Evolutionary conservation across 1,284 basidiomycete species (phyloP).

Genomic region (Leccinum fuscescens): DNA sequence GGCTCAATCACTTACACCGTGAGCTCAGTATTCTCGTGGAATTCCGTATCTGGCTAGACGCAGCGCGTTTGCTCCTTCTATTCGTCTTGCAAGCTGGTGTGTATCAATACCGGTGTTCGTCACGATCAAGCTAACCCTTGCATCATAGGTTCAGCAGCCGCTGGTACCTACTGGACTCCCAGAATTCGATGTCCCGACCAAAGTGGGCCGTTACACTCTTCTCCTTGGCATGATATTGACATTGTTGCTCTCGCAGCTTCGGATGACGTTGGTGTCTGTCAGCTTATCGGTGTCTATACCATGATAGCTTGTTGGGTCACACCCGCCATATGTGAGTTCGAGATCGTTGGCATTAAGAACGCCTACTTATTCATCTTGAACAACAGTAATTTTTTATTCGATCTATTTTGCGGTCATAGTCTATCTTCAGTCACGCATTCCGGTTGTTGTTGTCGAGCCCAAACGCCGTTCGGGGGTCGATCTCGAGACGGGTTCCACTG

Average conservation of each 20-base stretch:
- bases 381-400: slow-evolving; percentile 41
- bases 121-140: not conserved
- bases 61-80: slow-evolving; percentile 49
- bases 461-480: slow-evolving; percentile 9
- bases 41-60: slow-evolving; percentile 59
- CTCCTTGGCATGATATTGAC: not conserved
- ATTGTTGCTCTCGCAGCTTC: slow-evolving; percentile 29
- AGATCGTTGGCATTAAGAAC: not conserved
- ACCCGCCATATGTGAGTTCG: slow-evolving; percentile 48
- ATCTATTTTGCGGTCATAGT: slow-evolving; percentile 36
- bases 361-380: not conserved
- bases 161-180: slow-evolving; percentile 44
- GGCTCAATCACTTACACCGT: slow-evolving; percentile 1
- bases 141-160: slow-evolving; percentile 44
- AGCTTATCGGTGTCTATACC: slow-evolving; percentile 48
- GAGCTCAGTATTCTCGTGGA: slow-evolving; percentile 46
- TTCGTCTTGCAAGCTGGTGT: slow-evolving; percentile 50
- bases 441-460: slow-evolving; percentile 22
- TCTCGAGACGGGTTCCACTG: slow-evolving; percentile 18
- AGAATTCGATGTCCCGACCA: slow-evolving; percentile 44
- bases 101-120: slow-evolving; percentile 7
- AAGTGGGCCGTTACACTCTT: slow-evolving; percentile 32
- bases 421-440: slow-evolving; percentile 31
- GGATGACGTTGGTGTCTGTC: slow-evolving; percentile 47
- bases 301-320: slow-evolving; percentile 54